Evolutionary conservation across 345 rosid genomes (phyloP), one percentile per base, ranked within the genome.

Genomic region (Linum lewisii): DNA sequence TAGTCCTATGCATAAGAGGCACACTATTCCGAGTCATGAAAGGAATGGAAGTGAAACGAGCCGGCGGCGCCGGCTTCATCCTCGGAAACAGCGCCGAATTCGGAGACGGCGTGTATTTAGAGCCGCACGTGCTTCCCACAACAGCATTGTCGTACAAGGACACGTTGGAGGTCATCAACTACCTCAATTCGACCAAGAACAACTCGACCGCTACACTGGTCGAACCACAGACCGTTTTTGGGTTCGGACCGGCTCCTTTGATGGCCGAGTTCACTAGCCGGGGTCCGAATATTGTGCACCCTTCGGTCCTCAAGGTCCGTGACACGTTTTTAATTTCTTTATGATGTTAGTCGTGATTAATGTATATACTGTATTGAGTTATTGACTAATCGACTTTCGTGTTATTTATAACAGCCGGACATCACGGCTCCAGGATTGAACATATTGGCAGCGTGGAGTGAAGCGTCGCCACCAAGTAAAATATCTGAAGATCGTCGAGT

Each of bases 361-460:
- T n/a, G n/a, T n/a, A n/a, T n/a, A n/a, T n/a, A n/a, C n/a, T n/a
- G n/a, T n/a, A n/a, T n/a, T n/a, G n/a, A n/a, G n/a, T n/a, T n/a
- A n/a, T n/a, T n/a, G n/a, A n/a, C n/a, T n/a, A n/a, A n/a, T n/a
- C n/a, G n/a, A 5, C n/a, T 51, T 19, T 52, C 4, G 21, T 52
- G 11, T 2, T 38, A 50, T 54, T 21, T 15, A 42, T 71, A 44
- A 44, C 67, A 87, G 96, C 95, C 98, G 4, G 95, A 92, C 61
- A 78, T 92, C 7, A 79, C 84, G 1, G 98, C 95, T 5, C 91
- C 96, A 0, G 96, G 96, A 67, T 47, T 88, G 4, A 66, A 86
- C 51, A 81, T 88, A 73, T 56, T 88, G 49, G 96, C 98, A 13
- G 96, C 98, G 6, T 88, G 96, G 96, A 82, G 87, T 4, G 83